These are phyloP conservation scores for Solanum peruvianum DNA, from an alignment of 257 asterid genomes.

Conservation along the genomic window DNA sequence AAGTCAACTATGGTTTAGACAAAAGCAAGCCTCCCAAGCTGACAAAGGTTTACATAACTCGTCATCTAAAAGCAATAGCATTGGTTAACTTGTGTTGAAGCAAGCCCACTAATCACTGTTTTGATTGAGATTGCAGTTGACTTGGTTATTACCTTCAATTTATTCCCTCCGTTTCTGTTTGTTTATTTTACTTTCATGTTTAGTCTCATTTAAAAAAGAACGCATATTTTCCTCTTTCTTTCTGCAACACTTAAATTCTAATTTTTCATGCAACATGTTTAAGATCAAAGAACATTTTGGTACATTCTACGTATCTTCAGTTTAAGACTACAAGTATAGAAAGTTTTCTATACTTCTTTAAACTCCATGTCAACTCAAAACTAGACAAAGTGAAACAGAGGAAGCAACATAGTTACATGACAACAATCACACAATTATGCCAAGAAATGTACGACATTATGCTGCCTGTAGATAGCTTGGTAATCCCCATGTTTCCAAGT, in stretches of 20 bases:
- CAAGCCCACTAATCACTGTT: background rate
- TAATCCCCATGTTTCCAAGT: background rate
- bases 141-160: background rate
- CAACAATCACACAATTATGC: background rate
- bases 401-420: background rate
- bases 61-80: background rate
- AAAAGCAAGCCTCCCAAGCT: background rate
- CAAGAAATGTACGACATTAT: background rate
- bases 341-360: background rate
- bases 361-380: background rate
- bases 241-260: background rate
- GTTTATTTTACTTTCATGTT: background rate
- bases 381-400: background rate
- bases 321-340: too few species aligned
- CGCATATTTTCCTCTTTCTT: background rate
- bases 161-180: background rate
- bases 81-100: background rate
- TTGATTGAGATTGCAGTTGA: background rate
- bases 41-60: background rate
- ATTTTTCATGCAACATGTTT: background rate
- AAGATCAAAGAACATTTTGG: background rate
- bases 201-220: background rate
- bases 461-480: too few species aligned
- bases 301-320: background rate
- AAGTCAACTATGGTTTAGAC: background rate